Conservation (phyloP, 1,284 basidiomycete species). For the Puccinia novopanici region DNA sequence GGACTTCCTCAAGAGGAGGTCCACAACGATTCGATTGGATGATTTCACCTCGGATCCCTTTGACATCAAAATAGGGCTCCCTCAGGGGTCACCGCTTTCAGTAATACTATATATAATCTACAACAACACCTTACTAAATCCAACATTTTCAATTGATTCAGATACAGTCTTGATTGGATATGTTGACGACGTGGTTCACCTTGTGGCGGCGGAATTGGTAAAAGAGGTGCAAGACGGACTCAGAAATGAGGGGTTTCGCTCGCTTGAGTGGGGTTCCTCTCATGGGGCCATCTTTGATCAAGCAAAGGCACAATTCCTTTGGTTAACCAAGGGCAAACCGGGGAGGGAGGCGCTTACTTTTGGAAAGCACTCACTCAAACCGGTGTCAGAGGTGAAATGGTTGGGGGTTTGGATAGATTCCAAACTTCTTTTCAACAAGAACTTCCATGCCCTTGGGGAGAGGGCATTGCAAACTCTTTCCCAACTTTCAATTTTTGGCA, state of each 20-base stretch:
- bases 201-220: neutral
- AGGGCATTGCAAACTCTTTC: neutral
- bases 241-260: neutral
- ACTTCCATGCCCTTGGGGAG: neutral
- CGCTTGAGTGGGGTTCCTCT: neutral
- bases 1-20: no score
- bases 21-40: neutral
- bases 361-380: neutral
- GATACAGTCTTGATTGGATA: no score
- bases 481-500: neutral
- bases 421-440: neutral
- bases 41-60: neutral
- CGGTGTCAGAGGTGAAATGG: no score
- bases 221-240: neutral
- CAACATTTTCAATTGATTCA: neutral
- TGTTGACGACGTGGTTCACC: slow-evolving; percentile 17
- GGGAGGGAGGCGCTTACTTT: neutral
- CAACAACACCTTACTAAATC: neutral
- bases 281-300: slow-evolving; percentile 3
- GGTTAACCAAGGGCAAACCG: neutral
- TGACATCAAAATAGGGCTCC: neutral
- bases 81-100: slow-evolving; percentile 13
- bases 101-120: slow-evolving; percentile 12
- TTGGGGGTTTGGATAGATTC: neutral
- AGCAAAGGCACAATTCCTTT: slow-evolving; percentile 2